A percentile compares a stretch with the other conserved stretches of the same genome.
Conservation (phyloP, 441 rosid species). For the Breynia disticha region DNA sequence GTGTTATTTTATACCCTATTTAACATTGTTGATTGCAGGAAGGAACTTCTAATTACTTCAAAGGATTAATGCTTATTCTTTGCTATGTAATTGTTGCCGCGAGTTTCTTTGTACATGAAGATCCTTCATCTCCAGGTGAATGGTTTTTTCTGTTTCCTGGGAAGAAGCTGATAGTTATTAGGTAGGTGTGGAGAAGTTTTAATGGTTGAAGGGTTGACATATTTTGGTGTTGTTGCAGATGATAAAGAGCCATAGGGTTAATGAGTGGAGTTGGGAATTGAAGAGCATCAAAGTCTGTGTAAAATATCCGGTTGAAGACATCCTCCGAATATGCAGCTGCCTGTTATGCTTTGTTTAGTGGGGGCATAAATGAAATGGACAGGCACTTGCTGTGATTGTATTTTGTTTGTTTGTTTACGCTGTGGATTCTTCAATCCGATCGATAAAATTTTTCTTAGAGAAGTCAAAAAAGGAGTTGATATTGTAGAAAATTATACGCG, state of each 20-base stretch:
- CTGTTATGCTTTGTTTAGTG: no score
- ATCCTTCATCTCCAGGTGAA: constrained; percentile 20
- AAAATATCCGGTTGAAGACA: no score
- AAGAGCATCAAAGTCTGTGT: no score
- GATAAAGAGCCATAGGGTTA: not conserved
- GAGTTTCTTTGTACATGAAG: constrained; percentile 93
- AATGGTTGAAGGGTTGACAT: not conserved
- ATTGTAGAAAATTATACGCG: no score
- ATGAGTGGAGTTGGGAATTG: not conserved
- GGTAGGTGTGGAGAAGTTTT: not conserved
- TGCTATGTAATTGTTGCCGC: constrained; percentile 92
- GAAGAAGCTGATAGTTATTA: not conserved
- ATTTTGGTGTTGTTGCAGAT: not conserved
- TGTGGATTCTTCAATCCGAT: no score
- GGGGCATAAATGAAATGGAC: no score
- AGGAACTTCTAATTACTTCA: constrained; percentile 92
- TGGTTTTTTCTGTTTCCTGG: not conserved
- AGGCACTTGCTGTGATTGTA: no score
- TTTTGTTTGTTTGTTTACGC: no score
- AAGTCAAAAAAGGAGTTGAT: no score
- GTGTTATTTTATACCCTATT: not conserved
- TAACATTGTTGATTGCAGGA: constrained; percentile 38
- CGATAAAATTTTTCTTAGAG: no score
- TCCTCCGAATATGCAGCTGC: no score
- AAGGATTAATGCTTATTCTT: constrained; percentile 91